Evolutionary conservation across 225 moss, liverwort and hornwort species (phyloP).

Genomic region (Pseudoscleropodium purum): DNA sequence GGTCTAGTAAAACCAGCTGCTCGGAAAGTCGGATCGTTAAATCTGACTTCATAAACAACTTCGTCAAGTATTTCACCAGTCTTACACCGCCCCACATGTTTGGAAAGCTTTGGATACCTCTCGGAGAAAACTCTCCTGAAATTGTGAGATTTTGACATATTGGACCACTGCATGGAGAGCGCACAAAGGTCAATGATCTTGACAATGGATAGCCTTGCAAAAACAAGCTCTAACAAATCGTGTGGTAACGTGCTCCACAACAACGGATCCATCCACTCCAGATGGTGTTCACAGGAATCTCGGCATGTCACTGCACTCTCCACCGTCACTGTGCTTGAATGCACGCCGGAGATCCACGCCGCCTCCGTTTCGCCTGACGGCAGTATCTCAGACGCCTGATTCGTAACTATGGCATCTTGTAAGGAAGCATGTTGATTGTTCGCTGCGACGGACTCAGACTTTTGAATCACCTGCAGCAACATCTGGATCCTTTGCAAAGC

Average conservation of each 20-base stretch:
- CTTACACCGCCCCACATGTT: neutral
- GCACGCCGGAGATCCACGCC: neutral
- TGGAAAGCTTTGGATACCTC: neutral
- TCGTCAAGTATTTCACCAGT: neutral
- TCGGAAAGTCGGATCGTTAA: neutral
- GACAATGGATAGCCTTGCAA: neutral
- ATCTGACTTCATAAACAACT: neutral
- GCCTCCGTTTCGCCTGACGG: neutral
- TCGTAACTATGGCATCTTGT: neutral
- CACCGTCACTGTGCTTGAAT: neutral
- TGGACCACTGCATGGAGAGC: neutral
- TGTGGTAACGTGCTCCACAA: neutral
- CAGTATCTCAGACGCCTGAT: neutral
- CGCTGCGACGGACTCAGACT: neutral
- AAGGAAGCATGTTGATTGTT: neutral
- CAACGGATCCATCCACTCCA: neutral
- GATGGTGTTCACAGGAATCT: neutral
- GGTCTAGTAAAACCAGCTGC: neutral
- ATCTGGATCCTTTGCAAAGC: neutral
- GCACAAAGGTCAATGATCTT: neutral
- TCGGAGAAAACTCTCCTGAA: neutral
- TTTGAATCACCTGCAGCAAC: neutral
- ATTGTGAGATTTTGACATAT: neutral
- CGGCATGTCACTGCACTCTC: neutral
- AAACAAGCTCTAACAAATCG: neutral